Evolutionary conservation across 2,329 filamentous ascomycete species (phyloP), one percentile per base, ranked within the genome.

Genomic region (Verticillium klebahnii): DNA sequence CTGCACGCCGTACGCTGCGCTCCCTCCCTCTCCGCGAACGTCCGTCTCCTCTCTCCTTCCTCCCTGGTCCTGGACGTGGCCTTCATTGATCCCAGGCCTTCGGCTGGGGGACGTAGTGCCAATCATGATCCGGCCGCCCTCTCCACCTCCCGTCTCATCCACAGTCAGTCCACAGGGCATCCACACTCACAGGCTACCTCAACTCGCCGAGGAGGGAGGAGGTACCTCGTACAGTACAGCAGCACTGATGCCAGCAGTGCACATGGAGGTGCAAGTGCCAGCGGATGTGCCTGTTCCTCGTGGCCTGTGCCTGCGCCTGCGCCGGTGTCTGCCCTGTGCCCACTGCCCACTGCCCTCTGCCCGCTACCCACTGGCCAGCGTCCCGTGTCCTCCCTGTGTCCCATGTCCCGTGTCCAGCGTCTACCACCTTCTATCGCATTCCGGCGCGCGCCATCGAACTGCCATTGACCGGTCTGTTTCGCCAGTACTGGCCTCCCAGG

Each of bases 361-460:
- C 34, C 34, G 34, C 34, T 36, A 14, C 34, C 34, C 34, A 14
- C 34, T 14, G 25, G 15, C 25, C 36, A 25, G 17, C 36, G 36
- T 45, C 32, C 31, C 17, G 55, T 45, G 29, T 29, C 29, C 29
- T 29, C 34, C 34, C 34, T 11, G 9, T 36, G 54, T 11, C 25
- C 36, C 8, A 9, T n/a, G 36, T 45, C 32, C 31, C 17, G 55
- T 45, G 25, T 50, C 40, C 40, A 9, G 36, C 11, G 57, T 58
- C 57, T 36, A 58, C 57, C 57, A 58, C 52, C 39, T 60, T 60
- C 58, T 55, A 29, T 60, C 31, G 29, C 58, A 34, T 60, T 60
- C 58, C 45, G 52, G 58, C 17, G 19, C n/a, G 40, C n/a, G 40
- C 40, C 39, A 17, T 40, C 7, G 39, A 40, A 7, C 14, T 40